Conservation (phyloP, 2,329 filamentous ascomycete genomes). For the Aspergillus luchuensis region DNA sequence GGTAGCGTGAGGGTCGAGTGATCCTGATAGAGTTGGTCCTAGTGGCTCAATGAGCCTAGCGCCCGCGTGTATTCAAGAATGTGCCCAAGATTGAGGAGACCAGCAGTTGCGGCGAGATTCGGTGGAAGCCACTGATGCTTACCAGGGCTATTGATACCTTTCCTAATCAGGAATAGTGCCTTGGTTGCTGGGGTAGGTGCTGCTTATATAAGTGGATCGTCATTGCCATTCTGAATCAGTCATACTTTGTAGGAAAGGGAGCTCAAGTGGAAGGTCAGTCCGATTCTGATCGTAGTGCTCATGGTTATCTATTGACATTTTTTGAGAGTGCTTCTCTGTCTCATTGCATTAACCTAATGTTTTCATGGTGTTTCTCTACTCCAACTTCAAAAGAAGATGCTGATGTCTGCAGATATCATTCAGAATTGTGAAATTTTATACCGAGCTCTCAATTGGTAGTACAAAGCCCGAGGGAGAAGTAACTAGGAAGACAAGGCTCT, state of each 20-base stretch:
- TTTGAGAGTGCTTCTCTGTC: not conserved
- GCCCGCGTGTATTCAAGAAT: not conserved
- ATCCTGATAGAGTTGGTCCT: not conserved
- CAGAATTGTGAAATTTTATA: not conserved
- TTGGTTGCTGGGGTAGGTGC: conserved; percentile 29
- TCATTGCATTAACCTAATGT: not conserved
- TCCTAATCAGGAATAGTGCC: conserved; percentile 27
- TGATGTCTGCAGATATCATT: not conserved
- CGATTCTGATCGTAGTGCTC: too few species aligned
- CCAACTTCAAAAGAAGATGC: not conserved
- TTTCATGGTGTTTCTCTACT: not conserved
- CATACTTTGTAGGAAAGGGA: not conserved
- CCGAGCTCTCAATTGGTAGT: not conserved
- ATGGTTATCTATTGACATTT: not conserved
- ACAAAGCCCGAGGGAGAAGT: not conserved
- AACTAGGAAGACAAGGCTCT: not conserved
- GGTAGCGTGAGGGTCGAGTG: not conserved
- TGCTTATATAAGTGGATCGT: conserved; percentile 10
- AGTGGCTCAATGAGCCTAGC: not conserved
- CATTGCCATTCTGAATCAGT: not conserved
- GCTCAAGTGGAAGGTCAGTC: not conserved
- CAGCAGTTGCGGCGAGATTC: not conserved
- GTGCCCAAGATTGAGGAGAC: not conserved
- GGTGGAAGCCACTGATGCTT: conserved; percentile 2
- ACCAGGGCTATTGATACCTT: conserved; percentile 32